Conservation (phyloP, 345 rosid genomes). For the Orychophragmus violaceus region DNA sequence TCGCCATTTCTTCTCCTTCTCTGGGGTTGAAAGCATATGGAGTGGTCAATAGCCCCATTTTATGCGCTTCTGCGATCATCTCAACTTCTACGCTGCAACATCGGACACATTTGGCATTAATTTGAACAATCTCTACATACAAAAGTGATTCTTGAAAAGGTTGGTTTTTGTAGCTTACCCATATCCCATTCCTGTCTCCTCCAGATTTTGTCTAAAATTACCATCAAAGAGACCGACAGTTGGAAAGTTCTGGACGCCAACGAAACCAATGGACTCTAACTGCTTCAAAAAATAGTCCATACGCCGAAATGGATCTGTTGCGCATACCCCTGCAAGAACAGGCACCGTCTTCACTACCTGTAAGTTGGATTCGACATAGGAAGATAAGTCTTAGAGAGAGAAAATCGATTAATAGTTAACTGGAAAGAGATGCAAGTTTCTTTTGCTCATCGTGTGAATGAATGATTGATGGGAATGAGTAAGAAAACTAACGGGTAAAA, state of each 20-base stretch:
- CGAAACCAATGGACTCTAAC: slow-evolving; percentile 78
- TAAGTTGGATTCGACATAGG: slow-evolving; percentile 7
- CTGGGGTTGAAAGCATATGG: slow-evolving; percentile 75
- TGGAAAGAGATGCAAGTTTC: slow-evolving; percentile 1
- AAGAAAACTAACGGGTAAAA: slow-evolving; percentile 65
- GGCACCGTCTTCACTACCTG: slow-evolving; percentile 84
- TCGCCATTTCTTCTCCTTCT: slow-evolving; percentile 83
- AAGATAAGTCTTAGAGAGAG: not conserved
- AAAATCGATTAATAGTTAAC: not conserved
- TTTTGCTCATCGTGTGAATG: not conserved
- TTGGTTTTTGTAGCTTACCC: slow-evolving; percentile 40
- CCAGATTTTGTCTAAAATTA: slow-evolving; percentile 86
- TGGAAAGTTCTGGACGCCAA: slow-evolving; percentile 94
- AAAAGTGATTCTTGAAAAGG: not conserved
- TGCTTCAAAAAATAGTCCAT: slow-evolving; percentile 83
- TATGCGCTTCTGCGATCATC: slow-evolving; percentile 83
- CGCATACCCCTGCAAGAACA: slow-evolving; percentile 95
- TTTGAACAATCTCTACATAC: not conserved
- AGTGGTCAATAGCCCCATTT: slow-evolving; percentile 83
- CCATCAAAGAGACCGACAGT: slow-evolving; percentile 97
- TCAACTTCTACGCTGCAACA: slow-evolving; percentile 68
- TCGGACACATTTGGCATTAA: not conserved
- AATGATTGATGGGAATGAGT: not conserved
- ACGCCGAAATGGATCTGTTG: slow-evolving; percentile 87
- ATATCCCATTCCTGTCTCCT: slow-evolving; percentile 99